phyloP scores from a whole-genome alignment of 2,329 filamentous ascomycete genomes.

The Cladophialophora immunda region DNA sequence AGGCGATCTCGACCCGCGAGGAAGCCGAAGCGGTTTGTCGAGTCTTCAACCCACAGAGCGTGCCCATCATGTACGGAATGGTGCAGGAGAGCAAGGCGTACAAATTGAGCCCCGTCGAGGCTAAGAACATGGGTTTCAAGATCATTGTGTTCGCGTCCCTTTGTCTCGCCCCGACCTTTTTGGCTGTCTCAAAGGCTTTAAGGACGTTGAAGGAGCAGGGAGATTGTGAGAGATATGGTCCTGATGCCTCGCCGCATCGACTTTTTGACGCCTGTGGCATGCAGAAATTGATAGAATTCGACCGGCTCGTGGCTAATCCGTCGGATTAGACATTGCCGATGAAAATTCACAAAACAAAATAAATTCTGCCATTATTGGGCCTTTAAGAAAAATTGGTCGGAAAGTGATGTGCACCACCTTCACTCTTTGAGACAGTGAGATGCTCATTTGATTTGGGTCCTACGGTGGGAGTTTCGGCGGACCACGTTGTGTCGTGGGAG shows the following conservation, averaged over 20 bases:
- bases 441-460: no score
- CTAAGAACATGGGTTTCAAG: slow-evolving; percentile 51
- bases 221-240: slow-evolving; percentile 44
- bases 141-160: slow-evolving; percentile 55
- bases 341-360: no score
- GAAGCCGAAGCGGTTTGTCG: slow-evolving; percentile 45
- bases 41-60: slow-evolving; percentile 45
- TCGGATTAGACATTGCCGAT: no score
- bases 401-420: no score
- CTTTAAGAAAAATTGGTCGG: no score
- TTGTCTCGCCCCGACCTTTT: slow-evolving; percentile 50
- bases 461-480: no score
- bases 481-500: no score
- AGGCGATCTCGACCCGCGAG: slow-evolving; percentile 50
- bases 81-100: slow-evolving; percentile 54
- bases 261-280: slow-evolving; percentile 53
- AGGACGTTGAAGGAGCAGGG: slow-evolving; percentile 49
- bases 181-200: slow-evolving; percentile 48
- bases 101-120: slow-evolving; percentile 48
- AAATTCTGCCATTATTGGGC: no score
- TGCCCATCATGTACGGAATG: slow-evolving; percentile 55
- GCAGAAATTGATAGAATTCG: slow-evolving; percentile 48
- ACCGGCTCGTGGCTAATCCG: no score
- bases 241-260: slow-evolving; percentile 49
- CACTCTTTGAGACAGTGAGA: no score